These are phyloP conservation scores for Grosmannia huntii DNA, from an alignment of 2,329 filamentous ascomycete species.

Conservation along the genomic window DNA sequence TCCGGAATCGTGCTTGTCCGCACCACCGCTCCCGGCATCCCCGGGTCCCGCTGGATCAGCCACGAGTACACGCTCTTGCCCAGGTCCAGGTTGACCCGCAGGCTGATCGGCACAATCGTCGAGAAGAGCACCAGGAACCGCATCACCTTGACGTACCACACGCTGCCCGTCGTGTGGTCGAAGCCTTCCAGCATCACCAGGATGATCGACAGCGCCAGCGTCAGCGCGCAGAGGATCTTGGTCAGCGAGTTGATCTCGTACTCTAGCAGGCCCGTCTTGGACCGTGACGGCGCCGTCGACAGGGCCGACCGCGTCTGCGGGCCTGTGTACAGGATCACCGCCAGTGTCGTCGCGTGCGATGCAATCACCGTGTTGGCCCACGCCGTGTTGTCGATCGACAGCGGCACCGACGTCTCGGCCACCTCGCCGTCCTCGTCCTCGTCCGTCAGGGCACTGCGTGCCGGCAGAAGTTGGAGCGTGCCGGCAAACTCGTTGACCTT, in stretches of 20 bases:
- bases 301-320: slow-evolving; percentile 87
- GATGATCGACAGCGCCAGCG: slow-evolving; percentile 71
- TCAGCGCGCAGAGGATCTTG: slow-evolving; percentile 87
- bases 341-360: slow-evolving; percentile 77
- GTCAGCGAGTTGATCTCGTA: slow-evolving; percentile 95
- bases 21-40: slow-evolving; percentile 84
- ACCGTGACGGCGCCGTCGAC: slow-evolving; percentile 81
- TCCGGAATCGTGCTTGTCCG: slow-evolving; percentile 96
- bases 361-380: slow-evolving; percentile 98
- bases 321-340: slow-evolving; percentile 88
- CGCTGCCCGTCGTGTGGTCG: slow-evolving; percentile 46
- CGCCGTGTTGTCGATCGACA: slow-evolving; percentile 93
- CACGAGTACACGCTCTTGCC: slow-evolving; percentile 93
- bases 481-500: slow-evolving; percentile 92
- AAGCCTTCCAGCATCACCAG: slow-evolving; percentile 83
- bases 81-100: slow-evolving; percentile 93
- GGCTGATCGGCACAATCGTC: slow-evolving; percentile 95
- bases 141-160: slow-evolving; percentile 96
- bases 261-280: slow-evolving; percentile 86
- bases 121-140: slow-evolving; percentile 97
- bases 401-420: slow-evolving; percentile 35
- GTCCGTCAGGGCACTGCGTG: slow-evolving; percentile 28
- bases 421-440: slow-evolving; percentile 17
- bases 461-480: slow-evolving; percentile 63
- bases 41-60: slow-evolving; percentile 85